Conservation (phyloP, 805 yeast species). For the Ogataea wickerhamii region DNA sequence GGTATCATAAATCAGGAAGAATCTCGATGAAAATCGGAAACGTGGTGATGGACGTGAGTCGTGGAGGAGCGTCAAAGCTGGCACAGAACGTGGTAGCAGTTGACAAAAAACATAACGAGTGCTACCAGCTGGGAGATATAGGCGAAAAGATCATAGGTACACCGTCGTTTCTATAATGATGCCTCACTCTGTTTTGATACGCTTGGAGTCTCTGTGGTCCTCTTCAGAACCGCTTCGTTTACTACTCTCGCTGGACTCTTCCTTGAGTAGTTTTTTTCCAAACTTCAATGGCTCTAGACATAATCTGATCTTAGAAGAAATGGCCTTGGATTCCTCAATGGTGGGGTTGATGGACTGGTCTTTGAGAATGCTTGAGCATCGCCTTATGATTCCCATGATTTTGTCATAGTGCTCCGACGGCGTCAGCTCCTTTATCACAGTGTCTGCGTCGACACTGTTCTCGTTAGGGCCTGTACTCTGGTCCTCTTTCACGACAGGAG, state of each 20-base stretch:
- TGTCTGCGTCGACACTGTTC: slow-evolving; percentile 11
- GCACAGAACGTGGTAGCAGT: slow-evolving; percentile 65
- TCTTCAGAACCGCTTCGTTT: neutral
- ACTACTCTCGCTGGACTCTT: neutral
- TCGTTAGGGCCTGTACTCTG: slow-evolving; percentile 2
- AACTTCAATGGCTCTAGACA: slow-evolving; percentile 52
- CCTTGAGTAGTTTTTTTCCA: slow-evolving; percentile 24
- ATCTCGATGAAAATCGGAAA: slow-evolving; percentile 71
- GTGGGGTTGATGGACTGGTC: slow-evolving; percentile 41
- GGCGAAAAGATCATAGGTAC: slow-evolving; percentile 55
- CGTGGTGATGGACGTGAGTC: slow-evolving; percentile 60
- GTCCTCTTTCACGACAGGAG: slow-evolving; percentile 11
- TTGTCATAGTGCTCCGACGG: slow-evolving; percentile 37
- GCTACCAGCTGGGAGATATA: slow-evolving; percentile 52
- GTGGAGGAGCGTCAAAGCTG: slow-evolving; percentile 67
- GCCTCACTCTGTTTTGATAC: neutral
- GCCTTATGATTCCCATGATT: slow-evolving; percentile 42
- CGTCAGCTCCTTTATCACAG: slow-evolving; percentile 7
- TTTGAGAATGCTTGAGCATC: slow-evolving; percentile 48
- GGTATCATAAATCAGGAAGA: slow-evolving; percentile 82
- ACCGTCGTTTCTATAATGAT: slow-evolving; percentile 38
- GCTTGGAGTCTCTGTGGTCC: neutral
- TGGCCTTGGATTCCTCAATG: slow-evolving; percentile 57
- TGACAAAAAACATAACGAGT: slow-evolving; percentile 36
- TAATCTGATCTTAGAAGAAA: slow-evolving; percentile 62